Base-by-base conservation (phyloP, 2,329 filamentous ascomycete genomes). In the Monilinia laxa region DNA sequence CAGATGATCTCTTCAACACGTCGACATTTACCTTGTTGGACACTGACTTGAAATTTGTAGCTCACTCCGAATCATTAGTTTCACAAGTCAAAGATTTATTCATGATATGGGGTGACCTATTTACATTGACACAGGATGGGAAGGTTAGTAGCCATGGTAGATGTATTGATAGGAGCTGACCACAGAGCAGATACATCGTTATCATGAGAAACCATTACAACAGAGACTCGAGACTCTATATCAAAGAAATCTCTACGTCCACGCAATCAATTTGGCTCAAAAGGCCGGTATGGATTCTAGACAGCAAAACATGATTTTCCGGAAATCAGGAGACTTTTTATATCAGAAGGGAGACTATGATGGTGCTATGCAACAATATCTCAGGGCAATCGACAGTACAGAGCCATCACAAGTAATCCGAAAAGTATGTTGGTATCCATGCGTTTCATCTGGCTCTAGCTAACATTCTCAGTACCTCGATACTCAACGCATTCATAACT, bases 321-420 rank as follows among this genome's bases (percentile, higher is more conserved):
- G 94, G 67, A 93, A 90, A 76, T 98, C 97, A 77, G 95, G 94
- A 16, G 95, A 99, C 76, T 91, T 94, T 74, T 79, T 98, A 4
- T 98, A 99, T 74, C 92, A 96, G 71, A 97, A 96, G 75, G 92
- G 91, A 5, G 93, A 97, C 75, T 99, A 94, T 75, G 95, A 99
- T 75, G 95, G 91, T 9, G 93, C 96, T n/a, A 99, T 99, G 96
- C 90, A 96, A 73, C 95, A 98, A 77, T 99, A 99, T 76, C 87
- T 99, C 69, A 90, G 92, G 72, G 94, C 96, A 0, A 97, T 99
- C 68, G 93, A 97, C 75, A 95, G 92, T 68, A 98, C 94, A 0
- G 94, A 98, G 74, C 94, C 94, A 9, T 97, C 94, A 1, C 94
- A 97, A 75, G 92, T 98, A 57, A 97, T 98, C 74, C 86, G 94